Conservation (phyloP, 768 basidiomycete species). For the Leccinum uliginosum region DNA sequence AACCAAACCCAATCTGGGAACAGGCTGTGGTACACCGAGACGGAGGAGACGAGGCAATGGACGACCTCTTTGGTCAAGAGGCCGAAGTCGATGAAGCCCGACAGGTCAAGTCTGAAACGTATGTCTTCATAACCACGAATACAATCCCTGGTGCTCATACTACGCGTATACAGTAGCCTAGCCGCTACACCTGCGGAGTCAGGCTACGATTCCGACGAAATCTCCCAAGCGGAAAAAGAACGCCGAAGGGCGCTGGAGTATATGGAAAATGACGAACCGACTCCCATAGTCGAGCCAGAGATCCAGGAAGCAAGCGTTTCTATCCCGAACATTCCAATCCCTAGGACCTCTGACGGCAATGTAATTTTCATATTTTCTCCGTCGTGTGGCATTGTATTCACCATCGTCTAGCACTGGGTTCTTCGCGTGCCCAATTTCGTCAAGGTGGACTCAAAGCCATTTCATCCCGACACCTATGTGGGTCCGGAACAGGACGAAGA, state of each 20-base stretch:
- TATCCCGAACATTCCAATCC: conserved; percentile 85
- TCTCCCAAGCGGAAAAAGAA: conserved; percentile 56
- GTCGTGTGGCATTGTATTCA: conserved; percentile 4
- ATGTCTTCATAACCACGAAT: conserved; percentile 4
- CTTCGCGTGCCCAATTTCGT: conserved; percentile 93
- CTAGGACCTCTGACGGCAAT: conserved; percentile 74
- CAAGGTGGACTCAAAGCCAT: conserved; percentile 84
- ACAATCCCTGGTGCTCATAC: conserved; percentile 17
- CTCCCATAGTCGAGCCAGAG: conserved; percentile 46
- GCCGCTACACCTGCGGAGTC: conserved; percentile 38
- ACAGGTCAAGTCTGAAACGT: conserved; percentile 50
- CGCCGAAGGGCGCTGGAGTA: conserved; percentile 73
- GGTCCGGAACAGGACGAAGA: conserved; percentile 78
- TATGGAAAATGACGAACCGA: conserved; percentile 69
- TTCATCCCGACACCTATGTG: conserved; percentile 80
- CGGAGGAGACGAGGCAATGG: conserved; percentile 54
- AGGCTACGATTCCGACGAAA: conserved; percentile 58
- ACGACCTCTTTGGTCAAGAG: conserved; percentile 78
- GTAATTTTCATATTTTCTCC: conserved; percentile 41
- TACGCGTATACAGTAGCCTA: conserved; percentile 29
- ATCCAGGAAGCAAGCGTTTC: conserved; percentile 64
- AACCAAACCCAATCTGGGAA: conserved; percentile 7
- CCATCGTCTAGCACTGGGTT: conserved; percentile 64
- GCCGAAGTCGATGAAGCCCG: conserved; percentile 38
- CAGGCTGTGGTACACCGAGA: conserved; percentile 17